Conservation (phyloP, 2,329 filamentous ascomycete species). For the Lachnellula hyalina region DNA sequence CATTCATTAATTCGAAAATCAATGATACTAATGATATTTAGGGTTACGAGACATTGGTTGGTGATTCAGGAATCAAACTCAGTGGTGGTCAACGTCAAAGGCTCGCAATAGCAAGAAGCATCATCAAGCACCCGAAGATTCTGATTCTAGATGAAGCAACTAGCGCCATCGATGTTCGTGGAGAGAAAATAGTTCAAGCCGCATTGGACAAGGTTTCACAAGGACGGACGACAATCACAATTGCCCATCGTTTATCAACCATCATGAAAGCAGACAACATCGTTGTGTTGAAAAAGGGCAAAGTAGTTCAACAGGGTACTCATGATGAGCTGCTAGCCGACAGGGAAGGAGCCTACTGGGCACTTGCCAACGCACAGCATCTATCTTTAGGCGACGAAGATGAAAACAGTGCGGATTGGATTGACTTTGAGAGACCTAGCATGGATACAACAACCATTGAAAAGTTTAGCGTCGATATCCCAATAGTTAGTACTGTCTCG, state of each 20-base stretch:
- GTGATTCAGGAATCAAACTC: conserved; percentile 69
- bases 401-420: background rate
- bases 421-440: conserved; percentile 6
- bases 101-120: conserved; percentile 49
- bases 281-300: conserved; percentile 67
- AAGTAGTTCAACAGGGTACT: conserved; percentile 67
- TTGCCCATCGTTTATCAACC: conserved; percentile 65
- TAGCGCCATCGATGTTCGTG: conserved; percentile 43
- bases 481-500: background rate
- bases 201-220: conserved; percentile 48
- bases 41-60: conserved; percentile 43
- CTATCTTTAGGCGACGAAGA: conserved; percentile 29
- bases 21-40: conserved; percentile 42
- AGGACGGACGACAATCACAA: conserved; percentile 56
- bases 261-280: conserved; percentile 74
- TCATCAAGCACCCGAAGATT: conserved; percentile 63
- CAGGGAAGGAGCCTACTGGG: conserved; percentile 60
- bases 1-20: conserved; percentile 16
- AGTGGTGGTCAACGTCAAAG: conserved; percentile 52
- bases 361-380: conserved; percentile 58
- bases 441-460: conserved; percentile 2
- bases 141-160: conserved; percentile 67
- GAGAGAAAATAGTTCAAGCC: conserved; percentile 45
- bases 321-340: conserved; percentile 61
- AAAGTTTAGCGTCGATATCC: conserved; percentile 7